These are phyloP conservation scores for Podaxis sp. DNA, from an alignment of 768 basidiomycete genomes.

Conservation along the genomic window DNA sequence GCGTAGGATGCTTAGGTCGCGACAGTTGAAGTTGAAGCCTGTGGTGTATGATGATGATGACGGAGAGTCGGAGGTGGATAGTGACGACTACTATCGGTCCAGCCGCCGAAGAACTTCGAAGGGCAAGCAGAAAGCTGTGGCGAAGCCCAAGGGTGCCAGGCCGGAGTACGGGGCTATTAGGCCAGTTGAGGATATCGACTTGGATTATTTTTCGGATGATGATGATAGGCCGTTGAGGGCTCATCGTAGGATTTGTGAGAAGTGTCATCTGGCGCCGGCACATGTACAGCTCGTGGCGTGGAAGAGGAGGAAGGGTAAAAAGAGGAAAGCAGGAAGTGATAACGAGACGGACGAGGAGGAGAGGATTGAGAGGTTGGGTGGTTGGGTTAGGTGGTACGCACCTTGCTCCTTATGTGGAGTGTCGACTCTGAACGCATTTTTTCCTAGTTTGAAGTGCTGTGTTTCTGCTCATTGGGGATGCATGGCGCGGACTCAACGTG, in stretches of 20 bases:
- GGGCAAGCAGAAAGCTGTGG: constrained; percentile 23
- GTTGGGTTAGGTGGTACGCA: constrained; percentile 82
- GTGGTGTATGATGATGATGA: neutral
- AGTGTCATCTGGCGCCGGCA: constrained; percentile 61
- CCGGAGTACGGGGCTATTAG: constrained; percentile 49
- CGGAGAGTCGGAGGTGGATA: constrained; percentile 10
- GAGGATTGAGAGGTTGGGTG: constrained; percentile 54
- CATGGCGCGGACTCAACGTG: constrained; percentile 60
- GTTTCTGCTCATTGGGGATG: constrained; percentile 79
- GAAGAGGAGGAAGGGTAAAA: constrained; percentile 37
- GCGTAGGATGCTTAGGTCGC: neutral
- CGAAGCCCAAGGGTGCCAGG: constrained; percentile 28
- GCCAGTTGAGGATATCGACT: constrained; percentile 39
- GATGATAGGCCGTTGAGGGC: constrained; percentile 52
- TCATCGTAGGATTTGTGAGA: constrained; percentile 71
- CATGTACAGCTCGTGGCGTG: constrained; percentile 47
- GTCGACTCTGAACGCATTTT: neutral
- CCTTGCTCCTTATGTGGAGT: neutral
- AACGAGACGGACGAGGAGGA: constrained; percentile 59
- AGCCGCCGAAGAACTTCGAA: constrained; percentile 10
- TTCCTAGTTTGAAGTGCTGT: constrained; percentile 69
- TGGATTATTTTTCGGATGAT: constrained; percentile 54
- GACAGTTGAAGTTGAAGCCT: constrained; percentile 12
- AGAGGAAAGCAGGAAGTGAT: constrained; percentile 37
- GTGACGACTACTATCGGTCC: constrained; percentile 21